Percentiles rank a stretch among this genome's conserved stretches.
Evolutionary conservation across 768 basidiomycete species (phyloP).

Genomic region (Phylloporus arenicola): DNA sequence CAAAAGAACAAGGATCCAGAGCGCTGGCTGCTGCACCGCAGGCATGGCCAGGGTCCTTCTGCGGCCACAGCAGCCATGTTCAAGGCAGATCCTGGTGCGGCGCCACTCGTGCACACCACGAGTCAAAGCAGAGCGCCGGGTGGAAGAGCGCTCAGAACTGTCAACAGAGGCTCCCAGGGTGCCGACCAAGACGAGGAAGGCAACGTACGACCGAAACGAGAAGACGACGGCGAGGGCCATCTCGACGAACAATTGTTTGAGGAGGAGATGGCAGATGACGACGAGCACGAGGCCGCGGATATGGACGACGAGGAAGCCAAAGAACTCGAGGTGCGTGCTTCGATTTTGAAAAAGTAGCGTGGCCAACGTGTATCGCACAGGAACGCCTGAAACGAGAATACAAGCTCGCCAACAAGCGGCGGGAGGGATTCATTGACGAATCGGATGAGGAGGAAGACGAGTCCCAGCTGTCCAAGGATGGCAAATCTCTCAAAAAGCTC

Average conservation of each 20-base stretch:
- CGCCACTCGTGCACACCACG: conserved; percentile 43
- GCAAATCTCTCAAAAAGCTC: conserved; percentile 79
- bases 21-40: conserved; percentile 60
- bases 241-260: conserved; percentile 80
- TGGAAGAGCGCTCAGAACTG: conserved; percentile 58
- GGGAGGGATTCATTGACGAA: conserved; percentile 65
- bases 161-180: conserved; percentile 59
- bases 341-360: not conserved
- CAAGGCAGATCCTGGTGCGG: conserved; percentile 54
- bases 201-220: conserved; percentile 46
- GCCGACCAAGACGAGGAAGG: conserved; percentile 69
- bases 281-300: conserved; percentile 69
- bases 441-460: conserved; percentile 69
- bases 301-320: conserved; percentile 82
- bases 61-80: conserved; percentile 62
- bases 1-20: conserved; percentile 74
- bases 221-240: conserved; percentile 72
- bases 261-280: conserved; percentile 83
- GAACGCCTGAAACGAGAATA: conserved; percentile 83
- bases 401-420: conserved; percentile 66
- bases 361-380: conserved; percentile 32
- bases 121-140: conserved; percentile 63
- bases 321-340: conserved; percentile 60
- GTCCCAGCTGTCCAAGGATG: conserved; percentile 58
- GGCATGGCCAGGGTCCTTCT: conserved; percentile 56